Percentiles rank a stretch among this genome's conserved stretches.
Evolutionary conservation across 1,139 yeast species (phyloP).

Genomic region (Geotrichum fermentans): DNA sequence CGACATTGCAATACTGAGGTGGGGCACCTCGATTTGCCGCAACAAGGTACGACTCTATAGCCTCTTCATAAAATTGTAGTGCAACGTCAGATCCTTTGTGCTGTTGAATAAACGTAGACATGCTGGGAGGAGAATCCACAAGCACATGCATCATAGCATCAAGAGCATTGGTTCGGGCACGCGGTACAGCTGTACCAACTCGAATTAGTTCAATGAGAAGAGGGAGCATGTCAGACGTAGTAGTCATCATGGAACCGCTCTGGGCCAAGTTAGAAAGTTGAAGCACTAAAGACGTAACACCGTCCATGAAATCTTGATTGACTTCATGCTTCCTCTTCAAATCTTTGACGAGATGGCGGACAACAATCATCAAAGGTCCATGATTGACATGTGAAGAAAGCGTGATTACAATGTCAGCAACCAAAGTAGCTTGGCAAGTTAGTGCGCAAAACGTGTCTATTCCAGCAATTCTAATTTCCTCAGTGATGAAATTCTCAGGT

Average conservation of each 20-base stretch:
- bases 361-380: conserved; percentile 70
- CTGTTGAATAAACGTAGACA: conserved; percentile 55
- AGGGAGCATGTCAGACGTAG: conserved; percentile 65
- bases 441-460: conserved; percentile 67
- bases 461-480: conserved; percentile 54
- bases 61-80: conserved; percentile 58
- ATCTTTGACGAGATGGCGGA: conserved; percentile 56
- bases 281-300: conserved; percentile 31
- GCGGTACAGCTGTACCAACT: conserved; percentile 47
- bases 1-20: conserved; percentile 50
- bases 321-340: conserved; percentile 40
- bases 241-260: conserved; percentile 42
- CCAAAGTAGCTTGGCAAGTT: conserved; percentile 64
- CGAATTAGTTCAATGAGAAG: conserved; percentile 61
- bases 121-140: conserved; percentile 45
- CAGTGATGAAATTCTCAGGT: conserved; percentile 50
- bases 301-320: conserved; percentile 32
- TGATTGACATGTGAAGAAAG: conserved; percentile 88
- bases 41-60: conserved; percentile 59
- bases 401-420: conserved; percentile 73
- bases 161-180: conserved; percentile 61
- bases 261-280: conserved; percentile 30
- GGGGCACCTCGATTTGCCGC: conserved; percentile 47
- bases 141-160: conserved; percentile 58
- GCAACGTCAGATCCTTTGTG: conserved; percentile 60